Evolutionary conservation across 2,329 filamentous ascomycete genomes (phyloP), one percentile per base, ranked within the genome.

Genomic region (Simplicillium sp.): DNA sequence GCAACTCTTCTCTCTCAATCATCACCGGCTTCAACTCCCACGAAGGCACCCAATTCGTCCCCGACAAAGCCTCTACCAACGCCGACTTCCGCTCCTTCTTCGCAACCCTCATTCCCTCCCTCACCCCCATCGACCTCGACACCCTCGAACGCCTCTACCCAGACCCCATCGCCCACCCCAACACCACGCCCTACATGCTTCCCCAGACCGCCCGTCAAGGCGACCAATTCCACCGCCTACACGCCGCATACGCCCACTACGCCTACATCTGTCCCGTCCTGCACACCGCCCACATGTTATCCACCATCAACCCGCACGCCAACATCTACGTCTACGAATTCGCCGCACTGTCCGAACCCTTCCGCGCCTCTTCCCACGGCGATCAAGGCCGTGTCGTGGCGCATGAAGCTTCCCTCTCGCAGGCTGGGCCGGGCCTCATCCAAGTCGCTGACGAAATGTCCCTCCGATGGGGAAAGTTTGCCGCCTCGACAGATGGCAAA

Each of bases 11-110:
- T 16, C 29, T 49, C 3, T 42, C 52, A 7, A 70, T 87, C 37
- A 60, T 87, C 37, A 84, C 80, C 0, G 82, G 82, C 7, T 87
- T 80, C 64, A 81, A 80, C 57, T 74, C 76, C 32, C 79, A 86
- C 51, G 83, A 87, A 56, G 83, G 82, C 13, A 70, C 77, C 1
- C 56, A 67, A 31, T 87, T 86, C 52, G 73, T 85, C 1, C 72
- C 79, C 0, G 56, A 62, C 12, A 49, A 55, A 7, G 65, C 72
- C 40, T 59, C 65, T 12, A 64, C 62, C 3, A 61, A 70, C 11
- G 59, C 55, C 0, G 67, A 79, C 11, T 82, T 85, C 54, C 65
- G 65, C 3, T 44, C 55, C 3, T 84, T 86, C 57, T 85, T 84
- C 65, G 55, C 59, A 0, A 64, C 59, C 0, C 68, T 87, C 9